Conservation (phyloP, 2,329 filamentous ascomycete genomes). For the Penicillium fuscoglaucum region DNA sequence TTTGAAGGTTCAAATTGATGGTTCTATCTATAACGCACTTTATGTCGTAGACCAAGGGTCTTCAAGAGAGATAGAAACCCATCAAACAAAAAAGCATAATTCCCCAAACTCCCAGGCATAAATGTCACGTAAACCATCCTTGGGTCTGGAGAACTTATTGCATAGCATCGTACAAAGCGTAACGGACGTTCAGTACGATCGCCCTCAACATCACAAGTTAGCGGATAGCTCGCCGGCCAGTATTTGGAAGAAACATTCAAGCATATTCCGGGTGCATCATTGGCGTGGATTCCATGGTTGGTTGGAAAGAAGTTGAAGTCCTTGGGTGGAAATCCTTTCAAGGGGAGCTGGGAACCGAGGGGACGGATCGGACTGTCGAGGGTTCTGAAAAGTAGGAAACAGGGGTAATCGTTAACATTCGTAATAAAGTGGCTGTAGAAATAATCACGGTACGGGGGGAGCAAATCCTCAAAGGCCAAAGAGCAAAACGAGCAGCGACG, state of each 20-base stretch:
- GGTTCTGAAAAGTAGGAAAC: slow-evolving; percentile 17
- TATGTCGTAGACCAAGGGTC: not conserved
- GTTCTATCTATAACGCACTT: slow-evolving; percentile 10
- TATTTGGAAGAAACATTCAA: not conserved
- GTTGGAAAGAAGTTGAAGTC: slow-evolving; percentile 6
- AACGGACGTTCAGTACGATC: slow-evolving; percentile 14
- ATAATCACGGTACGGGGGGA: not conserved
- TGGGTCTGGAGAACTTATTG: slow-evolving; percentile 11
- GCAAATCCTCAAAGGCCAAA: not conserved
- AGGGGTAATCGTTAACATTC: slow-evolving; percentile 18
- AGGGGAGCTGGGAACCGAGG: slow-evolving; percentile 22
- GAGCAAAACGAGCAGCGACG: not conserved
- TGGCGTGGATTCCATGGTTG: slow-evolving; percentile 5
- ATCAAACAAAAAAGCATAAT: not conserved
- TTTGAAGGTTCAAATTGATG: not conserved
- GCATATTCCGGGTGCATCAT: not conserved
- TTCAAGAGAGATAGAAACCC: not conserved
- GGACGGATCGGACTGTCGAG: slow-evolving; percentile 17
- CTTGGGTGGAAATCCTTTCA: slow-evolving; percentile 14
- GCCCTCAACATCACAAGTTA: not conserved
- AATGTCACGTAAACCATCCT: slow-evolving; percentile 6
- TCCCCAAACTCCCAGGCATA: slow-evolving; percentile 14
- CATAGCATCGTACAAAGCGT: slow-evolving; percentile 25
- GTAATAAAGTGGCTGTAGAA: not conserved
- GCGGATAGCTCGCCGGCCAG: slow-evolving; percentile 2